These are phyloP conservation scores for Lentinula sp. DNA, from an alignment of 768 basidiomycete species.

Conservation along the genomic window DNA sequence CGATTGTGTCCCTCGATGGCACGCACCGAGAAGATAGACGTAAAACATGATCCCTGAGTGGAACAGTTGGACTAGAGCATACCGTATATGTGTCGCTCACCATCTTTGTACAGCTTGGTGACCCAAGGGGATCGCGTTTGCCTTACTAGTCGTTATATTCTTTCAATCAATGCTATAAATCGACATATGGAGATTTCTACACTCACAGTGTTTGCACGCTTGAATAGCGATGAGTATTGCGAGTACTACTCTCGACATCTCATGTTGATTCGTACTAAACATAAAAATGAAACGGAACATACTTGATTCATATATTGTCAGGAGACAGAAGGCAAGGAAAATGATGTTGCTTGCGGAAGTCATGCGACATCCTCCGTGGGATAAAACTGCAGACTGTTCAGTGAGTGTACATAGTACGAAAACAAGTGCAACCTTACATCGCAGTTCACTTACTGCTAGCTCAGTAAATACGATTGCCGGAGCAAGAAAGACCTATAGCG, in stretches of 20 bases:
- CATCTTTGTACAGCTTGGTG: slow-evolving; percentile 32
- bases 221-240: slow-evolving; percentile 29
- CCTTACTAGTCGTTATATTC: slow-evolving; percentile 19
- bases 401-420: neutral
- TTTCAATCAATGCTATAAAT: neutral
- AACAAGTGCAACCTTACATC: neutral
- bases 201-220: slow-evolving; percentile 31
- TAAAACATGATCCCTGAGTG: slow-evolving; percentile 33
- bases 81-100: slow-evolving; percentile 14
- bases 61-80: neutral
- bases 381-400: neutral
- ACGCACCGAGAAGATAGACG: slow-evolving; percentile 29
- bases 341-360: neutral
- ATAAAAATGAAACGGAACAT: neutral
- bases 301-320: neutral
- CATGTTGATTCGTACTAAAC: neutral
- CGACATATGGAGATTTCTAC: neutral
- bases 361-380: neutral
- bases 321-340: neutral
- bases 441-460: neutral
- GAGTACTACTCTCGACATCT: neutral
- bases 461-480: neutral
- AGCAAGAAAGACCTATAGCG: neutral
- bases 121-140: slow-evolving; percentile 29
- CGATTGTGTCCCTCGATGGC: too few species aligned